Conservation (phyloP, 2,329 filamentous ascomycete genomes). For the Lachnellula suecica region DNA sequence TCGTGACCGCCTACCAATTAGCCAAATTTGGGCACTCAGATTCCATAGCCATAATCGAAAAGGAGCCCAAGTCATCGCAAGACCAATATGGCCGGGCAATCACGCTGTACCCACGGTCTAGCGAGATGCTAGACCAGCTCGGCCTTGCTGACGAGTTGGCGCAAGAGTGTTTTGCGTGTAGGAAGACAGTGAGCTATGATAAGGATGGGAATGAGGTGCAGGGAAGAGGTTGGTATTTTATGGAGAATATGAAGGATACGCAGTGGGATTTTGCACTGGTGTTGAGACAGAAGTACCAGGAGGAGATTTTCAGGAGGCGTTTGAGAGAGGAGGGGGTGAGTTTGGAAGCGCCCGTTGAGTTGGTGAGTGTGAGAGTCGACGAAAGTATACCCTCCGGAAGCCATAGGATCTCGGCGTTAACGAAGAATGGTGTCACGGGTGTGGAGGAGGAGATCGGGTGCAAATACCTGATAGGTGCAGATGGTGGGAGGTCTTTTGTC, state of each 20-base stretch:
- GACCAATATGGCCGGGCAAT: conserved; percentile 54
- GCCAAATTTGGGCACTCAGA: conserved; percentile 35
- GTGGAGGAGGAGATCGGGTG: conserved; percentile 35
- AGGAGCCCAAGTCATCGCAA: conserved; percentile 46
- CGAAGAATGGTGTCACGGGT: conserved; percentile 25
- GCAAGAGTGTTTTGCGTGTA: conserved; percentile 52
- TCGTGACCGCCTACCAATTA: conserved; percentile 46
- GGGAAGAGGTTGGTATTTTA: conserved; percentile 50
- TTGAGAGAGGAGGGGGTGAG: conserved; percentile 29
- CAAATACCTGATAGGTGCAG: conserved; percentile 50
- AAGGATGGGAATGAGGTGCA: conserved; percentile 42
- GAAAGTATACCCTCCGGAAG: conserved; percentile 19
- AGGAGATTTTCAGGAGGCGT: conserved; percentile 49
- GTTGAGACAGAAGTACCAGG: conserved; percentile 54
- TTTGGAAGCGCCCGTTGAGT: conserved; percentile 20
- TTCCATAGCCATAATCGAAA: conserved; percentile 47
- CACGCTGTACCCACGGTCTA: conserved; percentile 50
- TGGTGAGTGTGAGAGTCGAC: conserved; percentile 19
- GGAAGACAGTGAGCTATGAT: conserved; percentile 49
- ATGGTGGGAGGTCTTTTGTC: conserved; percentile 50
- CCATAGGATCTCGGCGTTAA: conserved; percentile 19
- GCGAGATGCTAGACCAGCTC: conserved; percentile 52
- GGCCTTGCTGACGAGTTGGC: conserved; percentile 47
- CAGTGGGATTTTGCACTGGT: conserved; percentile 52
- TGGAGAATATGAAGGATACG: conserved; percentile 52